phyloP scores from a whole-genome alignment of 257 asterid genomes.

The Solanum appendiculatum region DNA sequence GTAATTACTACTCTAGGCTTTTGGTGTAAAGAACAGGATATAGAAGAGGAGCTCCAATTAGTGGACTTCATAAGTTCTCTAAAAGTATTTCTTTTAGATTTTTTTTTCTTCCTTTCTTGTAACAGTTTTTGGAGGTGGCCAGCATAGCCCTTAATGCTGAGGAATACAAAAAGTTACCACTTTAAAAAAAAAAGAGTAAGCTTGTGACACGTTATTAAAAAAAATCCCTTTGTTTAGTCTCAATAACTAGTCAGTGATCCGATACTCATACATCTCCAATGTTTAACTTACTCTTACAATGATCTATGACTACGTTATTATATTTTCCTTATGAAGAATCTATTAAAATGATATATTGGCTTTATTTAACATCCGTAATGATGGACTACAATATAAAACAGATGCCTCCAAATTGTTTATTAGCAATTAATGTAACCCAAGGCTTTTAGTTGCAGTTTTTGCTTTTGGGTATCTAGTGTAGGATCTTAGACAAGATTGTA shows the following conservation, averaged over 20 bases:
- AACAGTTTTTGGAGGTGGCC: too few relatives aligned
- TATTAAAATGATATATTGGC: background rate
- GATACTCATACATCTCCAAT: background rate
- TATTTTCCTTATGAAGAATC: background rate
- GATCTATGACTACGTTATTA: background rate
- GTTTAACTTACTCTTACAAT: background rate
- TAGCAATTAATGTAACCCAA: background rate
- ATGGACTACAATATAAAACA: background rate
- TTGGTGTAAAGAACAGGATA: too few relatives aligned
- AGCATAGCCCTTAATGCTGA: too few relatives aligned
- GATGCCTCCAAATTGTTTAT: background rate
- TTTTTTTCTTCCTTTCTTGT: too few relatives aligned
- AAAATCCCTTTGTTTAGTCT: background rate
- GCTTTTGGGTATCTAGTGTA: background rate
- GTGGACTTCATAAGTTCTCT: too few relatives aligned
- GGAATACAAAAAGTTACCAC: too few relatives aligned
- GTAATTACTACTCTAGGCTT: too few relatives aligned
- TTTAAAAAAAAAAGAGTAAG: background rate
- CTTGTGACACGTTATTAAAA: background rate
- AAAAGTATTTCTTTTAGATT: too few relatives aligned
- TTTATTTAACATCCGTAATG: background rate
- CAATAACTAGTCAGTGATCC: background rate
- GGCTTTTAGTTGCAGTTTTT: background rate
- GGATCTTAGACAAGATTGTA: background rate
- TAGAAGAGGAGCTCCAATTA: too few relatives aligned